Base-by-base conservation (phyloP, 495 filamentous ascomycete genomes). In the Neurospora sp. region DNA sequence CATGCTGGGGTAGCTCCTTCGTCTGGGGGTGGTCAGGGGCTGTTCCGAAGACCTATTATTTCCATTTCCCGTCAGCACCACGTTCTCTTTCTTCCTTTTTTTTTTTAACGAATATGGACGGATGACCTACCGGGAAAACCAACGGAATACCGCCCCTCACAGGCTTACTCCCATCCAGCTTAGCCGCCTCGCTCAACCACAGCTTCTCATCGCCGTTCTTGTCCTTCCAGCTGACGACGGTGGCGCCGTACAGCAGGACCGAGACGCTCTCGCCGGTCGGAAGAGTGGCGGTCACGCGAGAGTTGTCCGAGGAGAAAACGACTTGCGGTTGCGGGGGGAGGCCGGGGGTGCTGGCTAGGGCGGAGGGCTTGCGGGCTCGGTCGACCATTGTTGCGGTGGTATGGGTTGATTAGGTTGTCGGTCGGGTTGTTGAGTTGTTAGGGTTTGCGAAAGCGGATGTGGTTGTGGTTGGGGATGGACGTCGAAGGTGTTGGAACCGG, bases 71-170 rank as follows among this genome's bases (percentile, higher is more conserved):
- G 3, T 45, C 19, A 45, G 42, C 19, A 45, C 19, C 10, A 10
- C 1, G 2, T 54, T 3, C 10, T 13, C 45, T 2, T 28, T 28
- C 45, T 13, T n/a, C n/a, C n/a, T n/a, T n/a, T n/a, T n/a, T n/a
- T n/a, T n/a, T n/a, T n/a, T n/a, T n/a, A n/a, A n/a, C n/a, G n/a
- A n/a, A n/a, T n/a, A n/a, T n/a, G n/a, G n/a, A n/a, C n/a, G n/a
- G n/a, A n/a, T n/a, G n/a, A n/a, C n/a, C n/a, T 86, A 97, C 94
- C 24, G 96, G 96, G 80, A 99, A 99, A 4, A 99, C 96, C 39
- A 99, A 83, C 9, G 96, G 96, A 74, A 99, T 93, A 7, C 96
- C 92, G 17, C 92, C 92, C 74, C 92, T 79, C 39, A 93, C 91
- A 69, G 88, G 82, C 76, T 87, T 88, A 70, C 82, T 82, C 43